Evolutionary conservation across 2,329 filamentous ascomycete genomes (phyloP), one percentile per base, ranked within the genome.

Genomic region (Dothideomycetidae sp.): DNA sequence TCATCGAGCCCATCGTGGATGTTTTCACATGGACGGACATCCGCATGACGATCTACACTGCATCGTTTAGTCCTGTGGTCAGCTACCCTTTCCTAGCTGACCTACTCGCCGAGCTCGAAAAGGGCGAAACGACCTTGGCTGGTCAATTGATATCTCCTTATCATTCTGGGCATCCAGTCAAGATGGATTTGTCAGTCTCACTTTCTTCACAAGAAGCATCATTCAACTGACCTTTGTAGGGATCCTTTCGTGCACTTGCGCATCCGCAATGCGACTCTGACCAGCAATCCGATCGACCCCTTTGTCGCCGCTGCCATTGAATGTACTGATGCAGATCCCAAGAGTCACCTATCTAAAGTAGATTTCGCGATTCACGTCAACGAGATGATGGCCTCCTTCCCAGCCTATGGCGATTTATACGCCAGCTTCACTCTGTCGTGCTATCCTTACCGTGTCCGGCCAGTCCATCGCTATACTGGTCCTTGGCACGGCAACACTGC

Each of bases 21-120:
- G 45, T 64, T 5, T 48, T 65, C 33, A 60, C 59, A 4, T 63
- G 56, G 43, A 57, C 53, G 26, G 60, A 65, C 37, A 29, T 62
- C 19, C 49, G 56, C 29, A 37, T 43, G 3, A 21, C 59, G 3
- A 49, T 63, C 5, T 61, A 62, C 45, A 43, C 41, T 12, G 44
- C 50, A 3, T 44, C 61, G 10, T 64, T 64, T 42, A 39, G 40
- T 3, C 62, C 61, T 1, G 43, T 48, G 4, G 10, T 42, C 2
- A 41, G 42, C 10, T 64, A 63, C 40, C 53, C 50, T 0, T 39
- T 46, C 17, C 36, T 62, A 10, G 56, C 57, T 5, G 40, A 53
- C 2, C 31, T 61, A 5, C 53, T 63, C 3, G 40, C 51, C 11
- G 52, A 49, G 13, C 44, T 63, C 14, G 56, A 59, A 42, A 42